These are phyloP conservation scores for Kregervanrija pseudodelftensis DNA, from an alignment of 805 yeast species.

Conservation along the genomic window DNA sequence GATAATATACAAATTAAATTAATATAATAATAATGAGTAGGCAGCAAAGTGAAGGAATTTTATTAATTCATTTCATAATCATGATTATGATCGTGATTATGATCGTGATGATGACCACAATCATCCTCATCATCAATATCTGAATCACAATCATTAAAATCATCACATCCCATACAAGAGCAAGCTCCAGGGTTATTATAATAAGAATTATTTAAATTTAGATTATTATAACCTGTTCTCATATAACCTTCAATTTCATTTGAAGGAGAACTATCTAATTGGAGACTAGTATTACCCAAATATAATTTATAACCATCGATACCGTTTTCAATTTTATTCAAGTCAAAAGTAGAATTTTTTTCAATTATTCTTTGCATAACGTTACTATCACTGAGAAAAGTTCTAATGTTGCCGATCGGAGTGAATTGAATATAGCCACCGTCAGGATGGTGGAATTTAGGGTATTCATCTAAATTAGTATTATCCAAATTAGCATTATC, in stretches of 20 bases:
- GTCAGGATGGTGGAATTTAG: constrained; percentile 52
- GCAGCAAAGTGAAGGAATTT: background rate
- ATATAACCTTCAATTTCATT: constrained; percentile 29
- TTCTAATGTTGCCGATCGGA: constrained; percentile 55
- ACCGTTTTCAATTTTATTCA: constrained; percentile 25
- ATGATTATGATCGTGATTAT: background rate
- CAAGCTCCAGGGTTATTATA: constrained; percentile 8
- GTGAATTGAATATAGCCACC: constrained; percentile 57
- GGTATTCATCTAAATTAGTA: constrained; percentile 38
- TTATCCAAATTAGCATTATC: constrained; percentile 19
- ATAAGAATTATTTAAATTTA: constrained; percentile 7
- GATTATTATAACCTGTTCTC: constrained; percentile 22
- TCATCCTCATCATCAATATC: constrained; percentile 21
- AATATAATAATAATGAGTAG: background rate
- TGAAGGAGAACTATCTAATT: constrained; percentile 21
- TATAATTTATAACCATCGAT: constrained; percentile 31
- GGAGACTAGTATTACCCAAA: constrained; percentile 17
- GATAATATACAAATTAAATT: background rate
- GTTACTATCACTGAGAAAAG: constrained; percentile 35
- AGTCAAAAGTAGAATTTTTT: constrained; percentile 31
- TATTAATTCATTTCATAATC: background rate
- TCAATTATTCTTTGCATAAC: constrained; percentile 42
- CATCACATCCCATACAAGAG: constrained; percentile 7
- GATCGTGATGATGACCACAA: constrained; percentile 7
- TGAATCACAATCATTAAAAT: constrained; percentile 19